Percentiles rank a stretch among this genome's conserved stretches.
phyloP scores from a whole-genome alignment of 2,329 filamentous ascomycete genomes.

The Trichothecium roseum region DNA sequence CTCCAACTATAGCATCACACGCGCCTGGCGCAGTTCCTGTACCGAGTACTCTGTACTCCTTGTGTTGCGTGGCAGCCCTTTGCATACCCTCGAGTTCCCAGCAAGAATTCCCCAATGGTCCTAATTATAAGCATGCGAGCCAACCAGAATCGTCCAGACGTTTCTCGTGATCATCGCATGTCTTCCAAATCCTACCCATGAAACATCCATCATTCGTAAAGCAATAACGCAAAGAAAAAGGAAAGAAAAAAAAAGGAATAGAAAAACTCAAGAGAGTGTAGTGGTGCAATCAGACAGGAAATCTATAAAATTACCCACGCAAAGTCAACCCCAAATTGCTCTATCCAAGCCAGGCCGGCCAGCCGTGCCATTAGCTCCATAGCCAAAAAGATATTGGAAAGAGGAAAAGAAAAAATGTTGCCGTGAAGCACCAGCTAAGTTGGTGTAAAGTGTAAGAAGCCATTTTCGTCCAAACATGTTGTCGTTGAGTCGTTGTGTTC shows the following conservation, averaged over 20 bases:
- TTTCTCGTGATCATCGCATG: too few species aligned
- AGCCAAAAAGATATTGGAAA: background rate
- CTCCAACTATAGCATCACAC: too few species aligned
- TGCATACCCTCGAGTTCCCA: too few species aligned
- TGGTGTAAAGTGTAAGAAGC: constrained; percentile 13
- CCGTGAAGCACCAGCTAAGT: constrained; percentile 16
- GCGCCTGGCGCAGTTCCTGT: too few species aligned
- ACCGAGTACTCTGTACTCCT: too few species aligned
- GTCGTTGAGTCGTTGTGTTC: background rate
- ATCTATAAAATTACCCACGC: background rate
- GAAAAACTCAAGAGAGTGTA: background rate
- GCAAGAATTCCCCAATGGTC: too few species aligned
- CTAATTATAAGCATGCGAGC: too few species aligned
- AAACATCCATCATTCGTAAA: background rate
- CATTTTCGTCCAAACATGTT: background rate
- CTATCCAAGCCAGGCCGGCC: background rate
- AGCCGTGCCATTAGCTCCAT: too few species aligned
- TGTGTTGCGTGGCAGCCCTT: too few species aligned
- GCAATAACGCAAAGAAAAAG: constrained; percentile 1
- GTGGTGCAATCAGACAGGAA: background rate
- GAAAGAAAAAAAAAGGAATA: constrained; percentile 2
- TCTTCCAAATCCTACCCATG: too few species aligned
- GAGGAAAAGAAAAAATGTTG: constrained; percentile 7
- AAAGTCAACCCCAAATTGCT: too few species aligned
- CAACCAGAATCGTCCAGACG: too few species aligned